A percentile compares a stretch with the other conserved stretches of the same genome.
These are phyloP conservation scores for Populus ilicifolia DNA, from an alignment of 345 rosid genomes.

Conservation along the genomic window DNA sequence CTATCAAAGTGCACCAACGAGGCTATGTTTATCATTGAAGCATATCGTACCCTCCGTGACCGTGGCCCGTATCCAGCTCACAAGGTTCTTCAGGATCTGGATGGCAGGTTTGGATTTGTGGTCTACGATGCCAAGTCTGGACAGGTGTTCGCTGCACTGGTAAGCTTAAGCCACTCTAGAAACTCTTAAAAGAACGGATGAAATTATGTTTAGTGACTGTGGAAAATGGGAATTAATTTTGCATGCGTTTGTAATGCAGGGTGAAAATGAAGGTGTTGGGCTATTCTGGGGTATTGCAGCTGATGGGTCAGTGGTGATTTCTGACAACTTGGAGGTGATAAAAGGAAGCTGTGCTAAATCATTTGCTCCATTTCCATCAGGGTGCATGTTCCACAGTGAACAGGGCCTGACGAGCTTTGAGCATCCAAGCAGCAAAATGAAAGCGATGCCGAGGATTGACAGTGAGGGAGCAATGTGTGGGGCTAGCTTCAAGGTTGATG, in stretches of 20 bases:
- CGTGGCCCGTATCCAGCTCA: slow-evolving; percentile 96
- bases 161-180: slow-evolving; percentile 11
- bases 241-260: slow-evolving; percentile 30
- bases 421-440: slow-evolving; percentile 67
- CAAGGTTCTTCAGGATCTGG: slow-evolving; percentile 81
- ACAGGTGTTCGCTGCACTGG: slow-evolving; percentile 82
- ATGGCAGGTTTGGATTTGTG: slow-evolving; percentile 81
- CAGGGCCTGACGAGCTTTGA: slow-evolving; percentile 85
- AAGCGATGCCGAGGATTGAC: slow-evolving; percentile 87
- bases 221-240: neutral
- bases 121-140: slow-evolving; percentile 70
- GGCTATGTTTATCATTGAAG: slow-evolving; percentile 80
- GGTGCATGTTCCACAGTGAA: slow-evolving; percentile 82
- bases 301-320: slow-evolving; percentile 77
- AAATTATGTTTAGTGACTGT: neutral
- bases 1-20: slow-evolving; percentile 63
- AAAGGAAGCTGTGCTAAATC: slow-evolving; percentile 89
- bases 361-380: slow-evolving; percentile 85
- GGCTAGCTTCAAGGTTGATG: slow-evolving; percentile 82
- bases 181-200: neutral
- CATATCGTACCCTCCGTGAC: slow-evolving; percentile 80
- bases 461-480: slow-evolving; percentile 89
- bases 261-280: slow-evolving; percentile 64
- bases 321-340: slow-evolving; percentile 69
- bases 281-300: slow-evolving; percentile 89